Base-by-base conservation (phyloP, 2,329 filamentous ascomycete species). In the Epichloe sylvatica region DNA sequence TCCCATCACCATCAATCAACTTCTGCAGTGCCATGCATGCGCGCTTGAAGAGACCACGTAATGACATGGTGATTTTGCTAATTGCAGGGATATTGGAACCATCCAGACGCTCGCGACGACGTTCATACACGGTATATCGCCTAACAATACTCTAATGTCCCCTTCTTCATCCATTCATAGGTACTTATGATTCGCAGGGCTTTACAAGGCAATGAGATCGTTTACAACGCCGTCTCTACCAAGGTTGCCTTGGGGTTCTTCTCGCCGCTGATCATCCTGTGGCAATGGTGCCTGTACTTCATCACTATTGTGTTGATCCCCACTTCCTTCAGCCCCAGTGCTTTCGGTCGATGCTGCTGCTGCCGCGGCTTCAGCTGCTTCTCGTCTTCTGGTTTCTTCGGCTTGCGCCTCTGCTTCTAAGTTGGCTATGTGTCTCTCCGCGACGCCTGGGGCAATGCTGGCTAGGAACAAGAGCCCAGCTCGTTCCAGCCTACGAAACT, bases 401-500 rank as follows among this genome's bases (percentile, higher is more conserved):
- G 63, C 68, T 46, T 71, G 66, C 38, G 70, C 72, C 49, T 76
- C 71, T 4, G 72, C 74, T 56, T 79, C 76, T 2, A 79, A 61
- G 42, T 76, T 71, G 23, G 74, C 75, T 52, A 84, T 82, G 53
- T 84, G 80, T 45, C 78, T 68, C 63, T 84, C 80, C 1, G 79
- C 79, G 23, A 84, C 73, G 9, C 80, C 80, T 1, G 80, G 80
- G 2, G 80, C 77, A 52, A 84, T 73, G 59, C 80, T 84, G 19
- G 80, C 80, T 21, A 84, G 66, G 57, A 84, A 83, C 23, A 84
- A 67, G 15, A 83, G 70, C 0, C 76, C 70, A 17, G 78, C 75
- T 53, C 80, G 73, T 62, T 84, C 79, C 6, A 78, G 57, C 11
- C 77, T 67, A 50, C 78, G 69, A 5, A 75, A 62, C 50, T 76